Base-by-base conservation (phyloP, 2,329 filamentous ascomycete genomes). In the Paraphoma chrysanthemicola region DNA sequence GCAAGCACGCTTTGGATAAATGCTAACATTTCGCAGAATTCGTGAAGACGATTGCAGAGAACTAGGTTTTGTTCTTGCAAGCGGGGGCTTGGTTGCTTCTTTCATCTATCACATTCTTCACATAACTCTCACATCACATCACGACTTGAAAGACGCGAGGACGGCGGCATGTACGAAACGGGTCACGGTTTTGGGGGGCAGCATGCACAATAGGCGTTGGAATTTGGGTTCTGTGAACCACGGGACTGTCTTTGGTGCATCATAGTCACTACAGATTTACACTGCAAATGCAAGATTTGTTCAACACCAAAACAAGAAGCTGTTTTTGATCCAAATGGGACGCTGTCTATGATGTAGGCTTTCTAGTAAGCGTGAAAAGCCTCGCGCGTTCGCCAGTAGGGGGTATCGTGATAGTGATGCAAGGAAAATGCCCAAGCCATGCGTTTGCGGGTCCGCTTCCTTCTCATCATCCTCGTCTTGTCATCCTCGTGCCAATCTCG, bases 1-100 rank as follows among this genome's bases (percentile, higher is more conserved):
- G n/a, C 11, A 16, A 14, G 39, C 16, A n/a, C 8, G 39, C 8
- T 42, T 16, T 17, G 16, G n/a, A 42, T 42, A n/a, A 16, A 9
- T 17, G 16, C 39, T 42, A 42, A 42, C 39, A 42, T 11, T n/a
- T 42, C 11, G 39, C 66, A 76, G 73, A 77, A 56, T 75, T 77
- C 45, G 74, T 77, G 56, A 76, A 75, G 72, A 75, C 72, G 51
- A 75, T 77, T 60, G 71, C 72, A 10, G 73, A 77, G 69, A 77
- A 77, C 68, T 77, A 74, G 56, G 56, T 18, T 51, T 44, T 36
- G 51, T 39, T 18, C 48, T 44, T 36, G 51, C 39, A 42, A 30
- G 45, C 31, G 16, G 11, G 45, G 44, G 49, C 41, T 14, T 10
- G 44, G 17, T 44, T 46, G 42, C 38, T 39, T 16, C 30, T 43